A percentile compares a stretch with the other conserved stretches of the same genome.
Conservation (phyloP, 148 eudicot genomes). For the Silene uniflora region DNA sequence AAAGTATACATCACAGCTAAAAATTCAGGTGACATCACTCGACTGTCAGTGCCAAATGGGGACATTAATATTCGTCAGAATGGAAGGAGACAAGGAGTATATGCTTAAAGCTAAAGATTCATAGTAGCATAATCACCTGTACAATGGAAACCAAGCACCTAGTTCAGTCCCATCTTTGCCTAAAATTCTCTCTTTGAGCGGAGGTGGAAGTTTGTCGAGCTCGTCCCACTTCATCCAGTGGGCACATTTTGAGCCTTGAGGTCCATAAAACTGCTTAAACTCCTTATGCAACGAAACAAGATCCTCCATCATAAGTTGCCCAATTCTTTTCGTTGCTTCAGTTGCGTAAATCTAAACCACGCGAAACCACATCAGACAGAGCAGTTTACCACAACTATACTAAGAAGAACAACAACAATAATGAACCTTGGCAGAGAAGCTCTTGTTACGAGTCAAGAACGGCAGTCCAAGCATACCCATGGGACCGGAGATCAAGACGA, state of each 20-base stretch:
- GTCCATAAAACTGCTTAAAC: slow-evolving; percentile 71
- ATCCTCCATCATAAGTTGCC: slow-evolving; percentile 84
- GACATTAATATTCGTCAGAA: too few relatives aligned
- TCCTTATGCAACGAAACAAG: slow-evolving; percentile 75
- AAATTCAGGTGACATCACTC: too few relatives aligned
- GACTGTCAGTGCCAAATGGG: too few relatives aligned
- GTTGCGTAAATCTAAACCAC: slow-evolving; percentile 68
- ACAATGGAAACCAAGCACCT: slow-evolving; percentile 70
- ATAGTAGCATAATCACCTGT: slow-evolving; percentile 46
- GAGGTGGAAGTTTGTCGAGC: slow-evolving; percentile 55
- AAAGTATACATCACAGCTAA: too few relatives aligned
- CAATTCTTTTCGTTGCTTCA: slow-evolving; percentile 70
- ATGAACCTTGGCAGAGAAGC: slow-evolving; percentile 50
- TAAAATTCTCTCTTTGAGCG: slow-evolving; percentile 44
- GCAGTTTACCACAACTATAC: background rate
- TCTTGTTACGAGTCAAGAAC: slow-evolving; percentile 57
- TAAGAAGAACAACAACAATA: background rate
- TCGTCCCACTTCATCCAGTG: slow-evolving; percentile 77
- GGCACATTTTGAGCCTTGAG: slow-evolving; percentile 42
- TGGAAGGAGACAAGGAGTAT: background rate
- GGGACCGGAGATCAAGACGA: slow-evolving; percentile 68
- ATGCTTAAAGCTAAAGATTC: background rate
- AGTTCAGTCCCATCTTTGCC: slow-evolving; percentile 62
- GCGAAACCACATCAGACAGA: slow-evolving; percentile 17
- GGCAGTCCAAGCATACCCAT: slow-evolving; percentile 95